These are phyloP conservation scores for Candida argentea DNA, from an alignment of 805 yeast genomes.

Conservation along the genomic window DNA sequence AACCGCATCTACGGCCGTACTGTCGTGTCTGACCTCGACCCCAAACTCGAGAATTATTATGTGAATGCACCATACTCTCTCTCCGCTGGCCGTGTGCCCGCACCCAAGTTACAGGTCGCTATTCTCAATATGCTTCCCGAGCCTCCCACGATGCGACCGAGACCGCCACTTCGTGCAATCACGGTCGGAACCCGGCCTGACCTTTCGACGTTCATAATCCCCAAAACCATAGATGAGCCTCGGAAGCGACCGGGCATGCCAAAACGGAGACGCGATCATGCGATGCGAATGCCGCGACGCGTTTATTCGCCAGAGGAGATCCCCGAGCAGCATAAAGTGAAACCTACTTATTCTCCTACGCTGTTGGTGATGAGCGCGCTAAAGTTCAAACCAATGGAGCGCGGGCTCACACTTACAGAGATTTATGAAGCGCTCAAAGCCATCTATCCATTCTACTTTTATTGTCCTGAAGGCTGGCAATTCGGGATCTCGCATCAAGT, in stretches of 20 bases:
- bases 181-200: slow-evolving; percentile 13
- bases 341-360: slow-evolving; percentile 77
- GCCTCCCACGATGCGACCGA: slow-evolving; percentile 10
- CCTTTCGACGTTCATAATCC: slow-evolving; percentile 20
- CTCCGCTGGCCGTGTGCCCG: slow-evolving; percentile 21
- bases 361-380: slow-evolving; percentile 73
- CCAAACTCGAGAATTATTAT: slow-evolving; percentile 14
- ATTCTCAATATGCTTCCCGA: slow-evolving; percentile 17
- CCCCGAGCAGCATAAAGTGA: slow-evolving; percentile 76
- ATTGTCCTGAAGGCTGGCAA: slow-evolving; percentile 98
- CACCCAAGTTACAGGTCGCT: slow-evolving; percentile 26
- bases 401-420: slow-evolving; percentile 59
- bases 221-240: slow-evolving; percentile 23
- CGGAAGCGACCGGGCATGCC: slow-evolving; percentile 23
- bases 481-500: slow-evolving; percentile 85
- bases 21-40: slow-evolving; percentile 11
- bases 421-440: slow-evolving; percentile 82
- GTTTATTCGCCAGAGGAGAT: slow-evolving; percentile 74
- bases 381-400: slow-evolving; percentile 50
- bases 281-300: slow-evolving; percentile 46
- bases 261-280: slow-evolving; percentile 21
- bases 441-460: slow-evolving; percentile 80
- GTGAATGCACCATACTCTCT: slow-evolving; percentile 8
- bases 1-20: slow-evolving; percentile 21
- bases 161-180: slow-evolving; percentile 17